Evolutionary conservation across 2,329 filamentous ascomycete genomes (phyloP).

Genomic region (Fusarium longipes): DNA sequence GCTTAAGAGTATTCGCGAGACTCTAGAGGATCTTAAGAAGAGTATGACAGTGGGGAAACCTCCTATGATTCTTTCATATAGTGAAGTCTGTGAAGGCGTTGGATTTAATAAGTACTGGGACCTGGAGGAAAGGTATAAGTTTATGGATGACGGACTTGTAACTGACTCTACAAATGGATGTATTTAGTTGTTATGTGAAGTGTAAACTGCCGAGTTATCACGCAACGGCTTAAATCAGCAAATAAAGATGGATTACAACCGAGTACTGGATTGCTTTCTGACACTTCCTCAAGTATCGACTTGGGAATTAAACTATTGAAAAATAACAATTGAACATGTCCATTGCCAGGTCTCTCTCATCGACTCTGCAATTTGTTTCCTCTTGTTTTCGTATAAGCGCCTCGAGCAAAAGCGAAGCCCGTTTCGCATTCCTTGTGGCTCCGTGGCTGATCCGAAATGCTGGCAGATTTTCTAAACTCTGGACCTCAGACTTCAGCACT

Average conservation of each 20-base stretch:
- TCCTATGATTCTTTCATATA: conserved; percentile 56
- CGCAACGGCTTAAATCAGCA: too few species aligned
- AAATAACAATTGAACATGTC: conserved; percentile 17
- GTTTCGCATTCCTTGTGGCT: conserved; percentile 3
- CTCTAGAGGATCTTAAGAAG: conserved; percentile 54
- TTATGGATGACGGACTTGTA: too few species aligned
- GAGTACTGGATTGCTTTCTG: too few species aligned
- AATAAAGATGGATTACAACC: too few species aligned
- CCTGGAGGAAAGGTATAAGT: too few species aligned
- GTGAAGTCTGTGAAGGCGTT: conserved; percentile 58
- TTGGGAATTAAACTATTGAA: not conserved
- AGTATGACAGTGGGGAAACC: conserved; percentile 56
- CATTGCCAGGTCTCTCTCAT: conserved; percentile 6
- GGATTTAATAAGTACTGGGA: conserved; percentile 58
- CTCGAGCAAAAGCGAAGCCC: not conserved
- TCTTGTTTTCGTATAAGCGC: not conserved
- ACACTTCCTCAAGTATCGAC: too few species aligned
- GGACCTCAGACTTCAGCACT: not conserved
- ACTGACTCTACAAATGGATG: too few species aligned
- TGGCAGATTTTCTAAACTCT: not conserved
- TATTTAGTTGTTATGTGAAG: too few species aligned
- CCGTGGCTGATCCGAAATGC: conserved; percentile 6
- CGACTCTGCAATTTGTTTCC: not conserved
- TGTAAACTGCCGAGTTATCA: too few species aligned
- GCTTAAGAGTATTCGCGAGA: conserved; percentile 54